Base-by-base conservation (phyloP, 1,284 basidiomycete genomes). In the Heliocybe sulcata region DNA sequence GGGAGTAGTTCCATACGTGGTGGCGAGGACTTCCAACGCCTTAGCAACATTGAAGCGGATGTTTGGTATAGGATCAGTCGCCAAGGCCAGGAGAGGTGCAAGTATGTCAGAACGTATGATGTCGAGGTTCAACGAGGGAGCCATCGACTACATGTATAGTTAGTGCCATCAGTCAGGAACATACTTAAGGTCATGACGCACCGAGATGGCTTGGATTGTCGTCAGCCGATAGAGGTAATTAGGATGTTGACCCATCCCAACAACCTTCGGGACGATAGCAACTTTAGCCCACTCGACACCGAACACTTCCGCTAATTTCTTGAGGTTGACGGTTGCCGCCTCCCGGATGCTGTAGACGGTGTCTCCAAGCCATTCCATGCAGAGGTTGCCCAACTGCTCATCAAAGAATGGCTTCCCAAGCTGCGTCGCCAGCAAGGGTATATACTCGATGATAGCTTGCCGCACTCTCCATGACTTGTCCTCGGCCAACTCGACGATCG, bases 401-500 rank as follows among this genome's bases (percentile, higher is more conserved):
- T 99, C 95, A 67, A 99, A 99, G 79, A 99, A 99, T 35, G 89
- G 79, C 63, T 95, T 94, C 56, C 97, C 97, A 54, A 99, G 83
- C 70, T 99, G 97, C 22, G 91, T 96, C 50, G 97, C 95, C 42
- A 99, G 86, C 22, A 99, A 83, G 22, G 79, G 97, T 72, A 86
- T 98, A 74, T 99, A 98, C 72, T 99, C 97, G 72, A 99, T 99
- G 73, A 99, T 99, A 14, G 97, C 97, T 73, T 99, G 97, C 63
- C 97, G 89, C 45, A 99, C 97, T 52, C 97, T 90, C 97, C 97
- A 99, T 63, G 98, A 98, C 73, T 99, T 99, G 79, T 99, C 97
- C 72, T 99, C 97, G 23, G 97, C 96, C 48, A 99, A 78, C 69
- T 98, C 93, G 63, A 99, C 92, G 63, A 99, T 99, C 31, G 97